phyloP scores from a whole-genome alignment of 2,329 filamentous ascomycete genomes.

The Trichophyton verrucosum region DNA sequence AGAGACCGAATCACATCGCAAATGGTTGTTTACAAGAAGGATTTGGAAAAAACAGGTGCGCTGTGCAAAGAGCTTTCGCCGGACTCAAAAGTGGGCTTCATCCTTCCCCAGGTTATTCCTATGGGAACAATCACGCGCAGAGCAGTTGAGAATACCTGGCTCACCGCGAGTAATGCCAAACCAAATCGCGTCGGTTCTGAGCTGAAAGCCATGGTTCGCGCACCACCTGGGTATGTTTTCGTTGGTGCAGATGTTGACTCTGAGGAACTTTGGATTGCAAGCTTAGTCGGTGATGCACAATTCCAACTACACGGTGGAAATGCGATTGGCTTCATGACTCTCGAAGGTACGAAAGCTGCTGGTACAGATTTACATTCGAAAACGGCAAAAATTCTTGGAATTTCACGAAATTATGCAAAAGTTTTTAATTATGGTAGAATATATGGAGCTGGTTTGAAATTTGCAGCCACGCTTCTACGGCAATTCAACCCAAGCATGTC shows the following conservation, averaged over 20 bases:
- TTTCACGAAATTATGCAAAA: conserved; percentile 89
- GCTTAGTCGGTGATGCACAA: conserved; percentile 82
- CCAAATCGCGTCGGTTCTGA: conserved; percentile 91
- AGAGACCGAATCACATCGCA: conserved; percentile 88
- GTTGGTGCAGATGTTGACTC: conserved; percentile 97
- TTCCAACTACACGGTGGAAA: conserved; percentile 94
- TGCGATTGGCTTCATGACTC: conserved; percentile 96
- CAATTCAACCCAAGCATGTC: conserved; percentile 84
- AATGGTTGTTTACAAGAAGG: conserved; percentile 76
- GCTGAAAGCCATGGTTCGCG: conserved; percentile 90
- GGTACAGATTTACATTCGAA: conserved; percentile 92
- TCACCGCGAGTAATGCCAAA: conserved; percentile 95
- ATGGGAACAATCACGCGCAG: conserved; percentile 96
- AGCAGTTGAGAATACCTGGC: conserved; percentile 95
- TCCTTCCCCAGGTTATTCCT: conserved; percentile 87
- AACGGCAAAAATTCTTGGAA: conserved; percentile 82
- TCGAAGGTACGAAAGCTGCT: conserved; percentile 87
- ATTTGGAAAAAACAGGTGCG: conserved; percentile 30
- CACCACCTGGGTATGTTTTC: conserved; percentile 80
- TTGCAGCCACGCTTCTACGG: conserved; percentile 74
- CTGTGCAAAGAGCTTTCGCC: conserved; percentile 16
- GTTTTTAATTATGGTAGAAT: conserved; percentile 98
- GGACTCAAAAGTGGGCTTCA: conserved; percentile 54
- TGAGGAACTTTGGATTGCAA: conserved; percentile 96
- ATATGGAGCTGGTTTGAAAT: conserved; percentile 92